Conservation (phyloP, 306 rosid species). For the Begonia peltatifolia region DNA sequence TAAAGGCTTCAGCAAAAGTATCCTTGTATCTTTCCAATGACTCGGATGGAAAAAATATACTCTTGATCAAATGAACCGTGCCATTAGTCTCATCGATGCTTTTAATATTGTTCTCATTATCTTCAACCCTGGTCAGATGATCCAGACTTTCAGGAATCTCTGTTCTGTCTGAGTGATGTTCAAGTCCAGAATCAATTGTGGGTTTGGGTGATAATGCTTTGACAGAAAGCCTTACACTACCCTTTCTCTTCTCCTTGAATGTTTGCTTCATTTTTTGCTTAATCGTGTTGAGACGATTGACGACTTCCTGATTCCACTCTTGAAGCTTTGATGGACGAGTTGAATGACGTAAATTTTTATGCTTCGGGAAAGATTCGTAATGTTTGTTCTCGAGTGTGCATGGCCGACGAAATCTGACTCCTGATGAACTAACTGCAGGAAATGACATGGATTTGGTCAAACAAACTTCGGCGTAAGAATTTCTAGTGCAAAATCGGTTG, state of each 20-base stretch:
- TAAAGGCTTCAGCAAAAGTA: conserved; percentile 39
- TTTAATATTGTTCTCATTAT: conserved; percentile 12
- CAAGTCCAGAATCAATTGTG: conserved; percentile 13
- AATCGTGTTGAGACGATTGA: conserved; percentile 54
- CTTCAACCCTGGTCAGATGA: conserved; percentile 12
- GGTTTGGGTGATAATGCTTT: conserved; percentile 9
- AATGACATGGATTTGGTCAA: conserved; percentile 64
- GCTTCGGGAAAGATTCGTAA: conserved; percentile 38
- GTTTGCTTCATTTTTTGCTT: conserved; percentile 61
- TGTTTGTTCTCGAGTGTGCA: conserved; percentile 64
- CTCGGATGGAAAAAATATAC: conserved; percentile 51
- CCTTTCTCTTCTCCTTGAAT: conserved; percentile 45
- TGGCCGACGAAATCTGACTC: conserved; percentile 16
- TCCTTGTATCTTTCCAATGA: conserved; percentile 55
- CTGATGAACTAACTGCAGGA: conserved; percentile 37
- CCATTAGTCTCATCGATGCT: conserved; percentile 15
- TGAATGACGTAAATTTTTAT: conserved; percentile 16
- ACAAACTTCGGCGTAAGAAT: conserved; percentile 22
- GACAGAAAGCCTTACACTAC: conserved; percentile 16
- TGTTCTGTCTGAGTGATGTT: conserved; percentile 12
- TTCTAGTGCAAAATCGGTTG: conserved; percentile 9
- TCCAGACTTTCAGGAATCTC: conserved; percentile 22
- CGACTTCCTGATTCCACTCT: conserved; percentile 80
- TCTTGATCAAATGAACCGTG: conserved; percentile 20
- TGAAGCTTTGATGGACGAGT: conserved; percentile 28